phyloP scores from a whole-genome alignment of 208 protist genomes.

The Leishmania aethiopica region DNA sequence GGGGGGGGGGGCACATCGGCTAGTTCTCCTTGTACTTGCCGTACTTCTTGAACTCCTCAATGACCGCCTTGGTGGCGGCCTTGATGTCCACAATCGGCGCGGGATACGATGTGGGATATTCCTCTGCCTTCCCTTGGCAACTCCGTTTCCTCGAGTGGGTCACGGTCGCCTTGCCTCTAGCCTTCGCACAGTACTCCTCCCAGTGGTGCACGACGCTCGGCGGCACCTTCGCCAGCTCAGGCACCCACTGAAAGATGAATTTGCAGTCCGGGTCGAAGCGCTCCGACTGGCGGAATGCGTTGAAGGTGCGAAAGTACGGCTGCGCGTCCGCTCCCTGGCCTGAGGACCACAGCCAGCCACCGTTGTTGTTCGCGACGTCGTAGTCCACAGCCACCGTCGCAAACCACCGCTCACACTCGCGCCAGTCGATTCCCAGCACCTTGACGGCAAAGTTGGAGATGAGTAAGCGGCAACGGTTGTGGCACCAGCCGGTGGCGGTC shows the following conservation, averaged over 20 bases:
- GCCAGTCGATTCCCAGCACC: constrained; percentile 90
- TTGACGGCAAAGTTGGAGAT: constrained; percentile 91
- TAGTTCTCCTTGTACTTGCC: constrained; percentile 13
- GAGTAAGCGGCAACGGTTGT: constrained; percentile 79
- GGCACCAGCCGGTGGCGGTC: constrained; percentile 76
- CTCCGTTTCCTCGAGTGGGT: background rate
- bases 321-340: constrained; percentile 78
- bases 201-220: constrained; percentile 63
- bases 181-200: constrained; percentile 59
- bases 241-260: constrained; percentile 79
- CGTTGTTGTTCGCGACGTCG: constrained; percentile 88
- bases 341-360: constrained; percentile 82
- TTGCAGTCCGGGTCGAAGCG: constrained; percentile 60
- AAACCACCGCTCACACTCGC: constrained; percentile 89
- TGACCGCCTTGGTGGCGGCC: constrained; percentile 43
- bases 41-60: constrained; percentile 54
- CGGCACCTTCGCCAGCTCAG: constrained; percentile 64
- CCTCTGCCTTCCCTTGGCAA: background rate
- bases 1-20: too few relatives aligned
- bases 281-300: constrained; percentile 70
- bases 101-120: constrained; percentile 51
- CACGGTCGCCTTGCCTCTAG: constrained; percentile 2
- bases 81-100: constrained; percentile 71
- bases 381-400: constrained; percentile 86
- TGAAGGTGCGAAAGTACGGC: constrained; percentile 87